A percentile compares a stretch with the other conserved stretches of the same genome.
phyloP scores from a whole-genome alignment of 164 flowering plant species.

The Hamamelis virginiana region DNA sequence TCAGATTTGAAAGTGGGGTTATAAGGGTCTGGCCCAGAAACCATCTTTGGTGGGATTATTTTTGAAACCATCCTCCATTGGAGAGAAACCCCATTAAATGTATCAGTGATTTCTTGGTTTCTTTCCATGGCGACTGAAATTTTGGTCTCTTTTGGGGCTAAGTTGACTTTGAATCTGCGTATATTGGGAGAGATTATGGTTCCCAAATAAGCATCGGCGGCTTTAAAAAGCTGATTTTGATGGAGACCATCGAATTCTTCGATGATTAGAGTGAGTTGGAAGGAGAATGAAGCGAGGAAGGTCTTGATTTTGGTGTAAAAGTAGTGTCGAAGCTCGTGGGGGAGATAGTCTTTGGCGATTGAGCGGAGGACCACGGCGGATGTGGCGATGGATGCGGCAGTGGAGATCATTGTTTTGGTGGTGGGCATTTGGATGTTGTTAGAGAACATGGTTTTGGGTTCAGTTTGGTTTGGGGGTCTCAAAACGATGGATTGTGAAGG shows the following conservation, averaged over 20 bases:
- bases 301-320: conserved; percentile 8
- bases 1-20: conserved; percentile 8
- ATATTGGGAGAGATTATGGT: conserved; percentile 24
- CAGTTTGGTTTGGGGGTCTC: not conserved
- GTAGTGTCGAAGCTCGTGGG: conserved; percentile 28
- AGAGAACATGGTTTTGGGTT: not conserved
- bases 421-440: conserved; percentile 7
- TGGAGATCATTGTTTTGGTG: conserved; percentile 19
- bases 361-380: conserved; percentile 30
- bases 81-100: conserved; percentile 22
- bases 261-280: conserved; percentile 32
- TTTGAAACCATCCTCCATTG: conserved; percentile 28
- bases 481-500: too few species aligned
- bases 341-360: conserved; percentile 24
- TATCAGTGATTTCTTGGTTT: conserved; percentile 29
- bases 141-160: conserved; percentile 25
- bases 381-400: conserved; percentile 34
- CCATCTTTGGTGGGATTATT: conserved; percentile 1
- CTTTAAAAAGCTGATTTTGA: conserved; percentile 32
- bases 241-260: conserved; percentile 34
- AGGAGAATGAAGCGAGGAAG: conserved; percentile 19
- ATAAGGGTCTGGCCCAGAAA: not conserved
- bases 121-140: conserved; percentile 19
- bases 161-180: conserved; percentile 13
- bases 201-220: conserved; percentile 36